These are phyloP conservation scores for Schwanniomyces sp. DNA, from an alignment of 805 yeast genomes.

Conservation along the genomic window DNA sequence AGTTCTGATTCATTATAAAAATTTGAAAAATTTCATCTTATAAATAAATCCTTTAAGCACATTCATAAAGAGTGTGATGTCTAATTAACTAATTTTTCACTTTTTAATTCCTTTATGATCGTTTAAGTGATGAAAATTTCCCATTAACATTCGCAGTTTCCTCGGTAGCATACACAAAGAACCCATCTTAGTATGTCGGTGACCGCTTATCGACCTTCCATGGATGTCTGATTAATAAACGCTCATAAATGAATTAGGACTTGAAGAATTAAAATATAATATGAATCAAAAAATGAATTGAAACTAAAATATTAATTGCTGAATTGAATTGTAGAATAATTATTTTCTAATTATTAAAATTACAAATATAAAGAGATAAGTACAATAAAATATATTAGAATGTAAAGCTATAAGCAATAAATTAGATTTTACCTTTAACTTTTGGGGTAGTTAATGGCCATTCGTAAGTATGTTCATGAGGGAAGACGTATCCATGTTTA, in stretches of 20 bases:
- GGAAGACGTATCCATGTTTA: slow-evolving; percentile 71
- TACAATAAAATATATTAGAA: not conserved
- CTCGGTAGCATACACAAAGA: slow-evolving; percentile 87
- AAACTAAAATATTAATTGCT: not conserved
- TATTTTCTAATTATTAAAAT: not conserved
- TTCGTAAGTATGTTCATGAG: slow-evolving; percentile 65
- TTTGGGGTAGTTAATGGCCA: slow-evolving; percentile 81
- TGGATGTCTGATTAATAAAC: slow-evolving; percentile 75
- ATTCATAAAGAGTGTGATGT: slow-evolving; percentile 12
- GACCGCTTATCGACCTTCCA: slow-evolving; percentile 88
- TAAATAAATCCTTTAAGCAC: slow-evolving; percentile 26
- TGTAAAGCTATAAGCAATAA: not conserved
- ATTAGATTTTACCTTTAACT: slow-evolving; percentile 30
- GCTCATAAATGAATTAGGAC: slow-evolving; percentile 1
- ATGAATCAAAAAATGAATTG: not conserved
- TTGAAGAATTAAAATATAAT: not conserved
- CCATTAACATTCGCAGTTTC: slow-evolving; percentile 91
- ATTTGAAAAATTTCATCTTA: not conserved
- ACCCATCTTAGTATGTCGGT: slow-evolving; percentile 82
- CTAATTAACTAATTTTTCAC: not conserved
- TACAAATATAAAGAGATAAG: not conserved
- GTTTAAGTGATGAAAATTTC: slow-evolving; percentile 69
- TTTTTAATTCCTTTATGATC: slow-evolving; percentile 2
- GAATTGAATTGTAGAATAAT: not conserved
- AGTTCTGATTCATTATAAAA: slow-evolving; percentile 52